Evolutionary conservation across 2,329 filamentous ascomycete genomes (phyloP).

Genomic region (Monosporascus sp.): DNA sequence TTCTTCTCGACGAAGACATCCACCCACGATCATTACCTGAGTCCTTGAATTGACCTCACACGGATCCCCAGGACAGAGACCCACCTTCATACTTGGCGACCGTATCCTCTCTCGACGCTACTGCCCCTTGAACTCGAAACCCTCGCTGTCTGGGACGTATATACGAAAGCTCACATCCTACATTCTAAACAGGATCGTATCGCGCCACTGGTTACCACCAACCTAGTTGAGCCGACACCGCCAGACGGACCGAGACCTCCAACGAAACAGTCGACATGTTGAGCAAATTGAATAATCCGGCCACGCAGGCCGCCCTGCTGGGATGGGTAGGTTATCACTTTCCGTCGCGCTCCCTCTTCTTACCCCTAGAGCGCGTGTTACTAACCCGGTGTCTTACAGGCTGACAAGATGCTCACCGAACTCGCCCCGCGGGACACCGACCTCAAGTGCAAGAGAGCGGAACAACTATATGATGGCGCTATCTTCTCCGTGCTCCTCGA

Average conservation of each 20-base stretch:
- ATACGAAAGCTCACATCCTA: too few relatives aligned
- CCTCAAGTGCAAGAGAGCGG: conserved; percentile 41
- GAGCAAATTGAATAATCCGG: conserved; percentile 35
- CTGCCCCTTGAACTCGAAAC: too few relatives aligned
- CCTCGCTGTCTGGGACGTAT: too few relatives aligned
- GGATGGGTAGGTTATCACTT: conserved; percentile 41
- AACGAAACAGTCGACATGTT: background rate
- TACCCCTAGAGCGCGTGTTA: conserved; percentile 27
- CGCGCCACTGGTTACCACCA: background rate
- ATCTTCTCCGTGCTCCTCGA: conserved; percentile 51
- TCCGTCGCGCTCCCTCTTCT: conserved; percentile 8
- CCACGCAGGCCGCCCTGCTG: conserved; percentile 49
- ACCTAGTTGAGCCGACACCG: background rate
- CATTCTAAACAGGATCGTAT: background rate
- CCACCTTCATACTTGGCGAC: too few relatives aligned
- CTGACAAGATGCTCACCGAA: conserved; percentile 22
- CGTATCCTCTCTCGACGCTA: too few relatives aligned
- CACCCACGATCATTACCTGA: background rate
- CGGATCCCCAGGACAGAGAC: too few relatives aligned
- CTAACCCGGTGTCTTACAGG: conserved; percentile 16
- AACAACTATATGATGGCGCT: conserved; percentile 48
- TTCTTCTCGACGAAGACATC: background rate
- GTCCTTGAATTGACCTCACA: too few relatives aligned
- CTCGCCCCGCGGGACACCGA: conserved; percentile 30
- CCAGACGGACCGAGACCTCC: background rate